Evolutionary conservation across 331 rosid genomes (phyloP).

Genomic region (Quercus tomentella): DNA sequence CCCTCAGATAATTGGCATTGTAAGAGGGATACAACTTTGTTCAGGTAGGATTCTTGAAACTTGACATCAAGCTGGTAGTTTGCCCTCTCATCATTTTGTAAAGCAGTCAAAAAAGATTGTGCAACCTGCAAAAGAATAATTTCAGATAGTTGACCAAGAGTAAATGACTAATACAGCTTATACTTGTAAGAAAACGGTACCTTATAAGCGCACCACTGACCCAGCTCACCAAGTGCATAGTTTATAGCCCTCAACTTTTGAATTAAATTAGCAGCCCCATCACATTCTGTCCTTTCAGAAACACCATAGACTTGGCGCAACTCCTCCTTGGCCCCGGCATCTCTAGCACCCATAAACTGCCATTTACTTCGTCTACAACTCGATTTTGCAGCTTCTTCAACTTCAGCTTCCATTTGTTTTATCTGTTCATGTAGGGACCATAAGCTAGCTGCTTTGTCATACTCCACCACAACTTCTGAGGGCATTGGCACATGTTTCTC

Average conservation of each 20-base stretch:
- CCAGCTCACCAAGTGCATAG: conserved; percentile 97
- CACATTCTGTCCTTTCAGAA: conserved; percentile 97
- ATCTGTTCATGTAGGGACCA: conserved; percentile 95
- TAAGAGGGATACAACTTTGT: conserved; percentile 72
- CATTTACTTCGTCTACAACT: conserved; percentile 98
- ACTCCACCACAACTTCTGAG: conserved; percentile 84
- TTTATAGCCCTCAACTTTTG: conserved; percentile 97
- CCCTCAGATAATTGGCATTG: conserved; percentile 95
- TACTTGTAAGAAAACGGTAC: conserved; percentile 29
- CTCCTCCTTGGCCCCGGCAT: conserved; percentile 98
- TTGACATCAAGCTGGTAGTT: conserved; percentile 98
- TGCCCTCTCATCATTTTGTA: conserved; percentile 98
- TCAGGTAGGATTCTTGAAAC: conserved; percentile 91
- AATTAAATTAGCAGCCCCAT: conserved; percentile 95
- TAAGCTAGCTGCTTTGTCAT: conserved; percentile 92
- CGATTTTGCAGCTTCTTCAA: conserved; percentile 93
- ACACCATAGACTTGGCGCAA: conserved; percentile 97
- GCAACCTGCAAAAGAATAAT: conserved; percentile 68
- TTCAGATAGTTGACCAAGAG: conserved; percentile 17
- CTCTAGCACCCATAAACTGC: conserved; percentile 99
- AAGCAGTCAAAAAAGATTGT: conserved; percentile 85
- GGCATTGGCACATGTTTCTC: conserved; percentile 99
- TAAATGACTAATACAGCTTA: conserved; percentile 20
- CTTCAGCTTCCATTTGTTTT: conserved; percentile 93
- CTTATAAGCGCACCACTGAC: conserved; percentile 98